These are phyloP conservation scores for Tripterygium wilfordii DNA, from an alignment of 177 flowering plant species.

Conservation along the genomic window DNA sequence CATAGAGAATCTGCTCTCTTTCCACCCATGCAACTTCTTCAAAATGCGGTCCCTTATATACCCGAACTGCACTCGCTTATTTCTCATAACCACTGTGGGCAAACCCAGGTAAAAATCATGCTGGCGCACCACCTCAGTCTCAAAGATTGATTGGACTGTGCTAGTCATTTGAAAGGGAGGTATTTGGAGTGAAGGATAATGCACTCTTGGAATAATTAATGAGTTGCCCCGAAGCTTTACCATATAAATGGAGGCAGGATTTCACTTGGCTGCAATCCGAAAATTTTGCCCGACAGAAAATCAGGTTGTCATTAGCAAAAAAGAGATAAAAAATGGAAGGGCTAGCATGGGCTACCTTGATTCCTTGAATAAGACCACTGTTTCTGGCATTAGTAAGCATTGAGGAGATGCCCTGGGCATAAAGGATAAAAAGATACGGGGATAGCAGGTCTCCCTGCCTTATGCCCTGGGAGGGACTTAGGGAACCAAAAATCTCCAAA, in stretches of 20 bases:
- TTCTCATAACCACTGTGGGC: neutral
- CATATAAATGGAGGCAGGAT: too few relatives aligned
- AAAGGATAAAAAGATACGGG: conserved; percentile 1
- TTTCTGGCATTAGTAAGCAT: neutral
- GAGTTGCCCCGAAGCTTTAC: neutral
- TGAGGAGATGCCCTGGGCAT: neutral
- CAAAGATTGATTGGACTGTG: too few relatives aligned
- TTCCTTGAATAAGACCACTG: neutral
- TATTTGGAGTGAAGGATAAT: too few relatives aligned
- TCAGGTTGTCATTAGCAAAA: conserved; percentile 2
- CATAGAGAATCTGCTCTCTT: neutral
- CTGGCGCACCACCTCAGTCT: too few relatives aligned
- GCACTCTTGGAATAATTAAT: too few relatives aligned
- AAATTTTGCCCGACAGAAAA: neutral
- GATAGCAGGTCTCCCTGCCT: conserved; percentile 11
- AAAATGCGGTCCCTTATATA: neutral
- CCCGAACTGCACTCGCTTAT: too few relatives aligned
- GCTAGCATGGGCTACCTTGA: neutral
- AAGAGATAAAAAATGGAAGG: neutral
- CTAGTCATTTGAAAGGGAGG: too few relatives aligned
- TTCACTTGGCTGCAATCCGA: neutral
- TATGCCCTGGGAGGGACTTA: conserved; percentile 1
- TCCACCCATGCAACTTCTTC: neutral
- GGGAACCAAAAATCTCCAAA: neutral
- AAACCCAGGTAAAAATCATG: too few relatives aligned